phyloP scores from a whole-genome alignment of 2,329 filamentous ascomycete species.

The Aspergillus fructus region DNA sequence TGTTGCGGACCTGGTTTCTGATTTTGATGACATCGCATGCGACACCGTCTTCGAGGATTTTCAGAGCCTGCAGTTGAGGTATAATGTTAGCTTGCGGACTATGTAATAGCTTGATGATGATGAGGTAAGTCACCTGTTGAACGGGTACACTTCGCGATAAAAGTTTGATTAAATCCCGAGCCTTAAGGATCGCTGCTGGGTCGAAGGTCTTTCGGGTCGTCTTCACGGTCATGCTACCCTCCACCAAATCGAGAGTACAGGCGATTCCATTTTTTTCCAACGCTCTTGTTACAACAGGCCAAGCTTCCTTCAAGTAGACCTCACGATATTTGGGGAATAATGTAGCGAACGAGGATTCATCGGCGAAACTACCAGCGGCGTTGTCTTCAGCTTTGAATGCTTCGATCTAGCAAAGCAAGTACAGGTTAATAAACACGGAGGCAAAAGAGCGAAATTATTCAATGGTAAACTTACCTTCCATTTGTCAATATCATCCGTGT shows the following conservation, averaged over 20 bases:
- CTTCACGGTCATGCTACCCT: constrained; percentile 95
- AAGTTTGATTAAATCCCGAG: constrained; percentile 90
- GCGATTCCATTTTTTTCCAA: constrained; percentile 86
- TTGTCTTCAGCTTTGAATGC: constrained; percentile 86
- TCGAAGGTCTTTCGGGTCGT: constrained; percentile 91
- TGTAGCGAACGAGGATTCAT: constrained; percentile 83
- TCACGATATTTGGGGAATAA: constrained; percentile 97
- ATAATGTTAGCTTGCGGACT: background rate
- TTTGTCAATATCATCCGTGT: constrained; percentile 95
- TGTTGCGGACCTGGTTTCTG: constrained; percentile 82
- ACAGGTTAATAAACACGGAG: constrained; percentile 5
- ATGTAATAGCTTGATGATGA: background rate
- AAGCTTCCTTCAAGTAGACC: constrained; percentile 86
- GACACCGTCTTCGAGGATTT: constrained; percentile 88
- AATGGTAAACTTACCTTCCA: constrained; percentile 65
- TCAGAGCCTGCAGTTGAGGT: constrained; percentile 61
- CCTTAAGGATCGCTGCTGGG: constrained; percentile 88
- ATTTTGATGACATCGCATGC: constrained; percentile 98
- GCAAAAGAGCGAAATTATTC: background rate
- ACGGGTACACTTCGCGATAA: constrained; percentile 88
- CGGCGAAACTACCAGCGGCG: constrained; percentile 76
- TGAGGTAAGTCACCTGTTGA: constrained; percentile 57
- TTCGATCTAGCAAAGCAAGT: constrained; percentile 58
- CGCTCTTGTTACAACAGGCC: constrained; percentile 84
- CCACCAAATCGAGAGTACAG: constrained; percentile 89